These are phyloP conservation scores for Starmera caribaea DNA, from an alignment of 805 yeast genomes.

Conservation along the genomic window DNA sequence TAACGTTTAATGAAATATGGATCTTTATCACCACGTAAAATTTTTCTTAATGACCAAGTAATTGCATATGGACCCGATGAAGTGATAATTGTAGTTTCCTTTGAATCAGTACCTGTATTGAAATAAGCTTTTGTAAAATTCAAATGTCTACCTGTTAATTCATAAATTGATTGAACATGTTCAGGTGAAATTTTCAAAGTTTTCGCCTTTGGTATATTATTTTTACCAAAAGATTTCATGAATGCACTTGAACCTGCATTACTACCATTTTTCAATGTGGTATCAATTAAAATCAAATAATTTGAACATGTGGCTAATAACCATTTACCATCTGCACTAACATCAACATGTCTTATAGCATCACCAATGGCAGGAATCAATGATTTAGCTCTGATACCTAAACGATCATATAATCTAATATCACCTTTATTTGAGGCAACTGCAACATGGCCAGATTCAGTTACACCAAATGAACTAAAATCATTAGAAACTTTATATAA, in stretches of 20 bases:
- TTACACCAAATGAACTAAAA: constrained; percentile 58
- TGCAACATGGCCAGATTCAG: constrained; percentile 65
- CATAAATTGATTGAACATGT: constrained; percentile 53
- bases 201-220: constrained; percentile 59
- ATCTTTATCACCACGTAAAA: constrained; percentile 40
- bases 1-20: constrained; percentile 61
- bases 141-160: constrained; percentile 37
- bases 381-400: constrained; percentile 73
- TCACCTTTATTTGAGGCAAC: constrained; percentile 72
- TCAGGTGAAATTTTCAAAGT: constrained; percentile 62
- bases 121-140: constrained; percentile 67
- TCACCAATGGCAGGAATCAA: constrained; percentile 80
- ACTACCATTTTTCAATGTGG: constrained; percentile 50
- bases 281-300: constrained; percentile 62
- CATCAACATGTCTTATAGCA: constrained; percentile 54
- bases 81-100: constrained; percentile 65
- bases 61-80: constrained; percentile 78
- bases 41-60: constrained; percentile 64
- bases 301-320: constrained; percentile 70
- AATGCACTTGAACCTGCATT: constrained; percentile 56
- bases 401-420: constrained; percentile 58
- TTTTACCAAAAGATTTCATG: constrained; percentile 50
- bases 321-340: constrained; percentile 75
- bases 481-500: constrained; percentile 43
- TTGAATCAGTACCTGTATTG: constrained; percentile 56